Evolutionary conservation across 192 early-diverging fungal genomes (phyloP).

Genomic region (Piromyces finnis): DNA sequence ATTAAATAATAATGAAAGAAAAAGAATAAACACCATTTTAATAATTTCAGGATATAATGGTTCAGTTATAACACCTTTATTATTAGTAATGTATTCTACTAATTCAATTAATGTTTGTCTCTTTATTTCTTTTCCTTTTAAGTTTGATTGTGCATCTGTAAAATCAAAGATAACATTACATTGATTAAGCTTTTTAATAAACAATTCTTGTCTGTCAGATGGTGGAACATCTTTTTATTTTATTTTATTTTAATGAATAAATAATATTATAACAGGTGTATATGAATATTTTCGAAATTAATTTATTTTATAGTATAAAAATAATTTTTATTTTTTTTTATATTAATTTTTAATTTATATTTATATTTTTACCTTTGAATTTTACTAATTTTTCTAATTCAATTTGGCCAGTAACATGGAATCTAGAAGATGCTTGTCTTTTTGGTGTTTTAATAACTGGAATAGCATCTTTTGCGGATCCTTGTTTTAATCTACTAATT

Average conservation of each 20-base stretch:
- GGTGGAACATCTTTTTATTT: slow-evolving; percentile 51
- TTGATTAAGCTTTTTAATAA: slow-evolving; percentile 77
- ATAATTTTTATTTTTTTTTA: too few relatives aligned
- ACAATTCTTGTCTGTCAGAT: slow-evolving; percentile 67
- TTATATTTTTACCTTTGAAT: slow-evolving; percentile 48
- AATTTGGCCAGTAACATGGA: slow-evolving; percentile 61
- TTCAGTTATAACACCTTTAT: slow-evolving; percentile 76
- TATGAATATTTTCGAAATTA: too few relatives aligned
- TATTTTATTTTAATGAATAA: too few relatives aligned
- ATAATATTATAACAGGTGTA: too few relatives aligned
- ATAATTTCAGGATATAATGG: slow-evolving; percentile 83
- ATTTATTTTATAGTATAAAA: too few relatives aligned
- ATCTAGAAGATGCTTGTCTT: slow-evolving; percentile 69
- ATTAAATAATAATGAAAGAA: not conserved
- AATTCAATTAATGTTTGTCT: slow-evolving; percentile 76
- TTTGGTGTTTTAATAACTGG: slow-evolving; percentile 62
- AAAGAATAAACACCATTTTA: slow-evolving; percentile 55
- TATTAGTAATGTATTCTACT: slow-evolving; percentile 80
- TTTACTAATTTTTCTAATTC: slow-evolving; percentile 59
- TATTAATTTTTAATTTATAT: too few relatives aligned
- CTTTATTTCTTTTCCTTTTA: slow-evolving; percentile 94
- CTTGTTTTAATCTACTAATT: not conserved
- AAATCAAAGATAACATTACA: slow-evolving; percentile 93
- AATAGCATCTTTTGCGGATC: slow-evolving; percentile 24
- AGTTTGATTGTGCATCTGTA: slow-evolving; percentile 66